Conservation (phyloP, 2,329 filamentous ascomycete genomes). For the Raffaelea arxii region DNA sequence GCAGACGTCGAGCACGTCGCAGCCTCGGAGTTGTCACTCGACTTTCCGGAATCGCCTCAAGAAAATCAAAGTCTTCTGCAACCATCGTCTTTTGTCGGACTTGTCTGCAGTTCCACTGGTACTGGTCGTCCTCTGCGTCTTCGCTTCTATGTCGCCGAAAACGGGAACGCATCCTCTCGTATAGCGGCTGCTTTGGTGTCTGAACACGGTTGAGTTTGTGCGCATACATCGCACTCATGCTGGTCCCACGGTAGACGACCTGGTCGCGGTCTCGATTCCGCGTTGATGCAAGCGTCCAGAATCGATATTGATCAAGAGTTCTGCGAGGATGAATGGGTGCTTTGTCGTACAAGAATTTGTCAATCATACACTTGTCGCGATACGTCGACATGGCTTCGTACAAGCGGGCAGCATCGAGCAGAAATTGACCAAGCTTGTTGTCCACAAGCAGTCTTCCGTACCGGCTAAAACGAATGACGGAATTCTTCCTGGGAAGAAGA, state of each 20-base stretch:
- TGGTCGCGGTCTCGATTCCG: conserved; percentile 29
- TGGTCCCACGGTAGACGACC: conserved; percentile 29
- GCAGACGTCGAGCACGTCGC: no score
- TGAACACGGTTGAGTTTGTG: no score
- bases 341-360: conserved; percentile 21
- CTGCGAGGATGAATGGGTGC: conserved; percentile 31
- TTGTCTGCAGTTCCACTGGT: no score
- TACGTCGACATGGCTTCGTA: conserved; percentile 26
- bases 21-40: no score
- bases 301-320: conserved; percentile 36
- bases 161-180: no score
- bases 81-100: no score
- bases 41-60: no score
- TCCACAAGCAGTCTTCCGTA: background rate
- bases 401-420: conserved; percentile 23
- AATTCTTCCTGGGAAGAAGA: no score
- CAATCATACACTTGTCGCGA: conserved; percentile 23
- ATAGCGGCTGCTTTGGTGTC: no score
- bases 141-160: background rate
- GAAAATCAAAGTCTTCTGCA: no score
- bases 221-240: background rate
- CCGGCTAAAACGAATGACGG: background rate
- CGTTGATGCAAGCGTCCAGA: conserved; percentile 30
- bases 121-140: no score
- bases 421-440: conserved; percentile 12